Evolutionary conservation across 352 stramenopile genomes (phyloP), one percentile per base, ranked within the genome.

Genomic region (Globisporangium irregulare): DNA sequence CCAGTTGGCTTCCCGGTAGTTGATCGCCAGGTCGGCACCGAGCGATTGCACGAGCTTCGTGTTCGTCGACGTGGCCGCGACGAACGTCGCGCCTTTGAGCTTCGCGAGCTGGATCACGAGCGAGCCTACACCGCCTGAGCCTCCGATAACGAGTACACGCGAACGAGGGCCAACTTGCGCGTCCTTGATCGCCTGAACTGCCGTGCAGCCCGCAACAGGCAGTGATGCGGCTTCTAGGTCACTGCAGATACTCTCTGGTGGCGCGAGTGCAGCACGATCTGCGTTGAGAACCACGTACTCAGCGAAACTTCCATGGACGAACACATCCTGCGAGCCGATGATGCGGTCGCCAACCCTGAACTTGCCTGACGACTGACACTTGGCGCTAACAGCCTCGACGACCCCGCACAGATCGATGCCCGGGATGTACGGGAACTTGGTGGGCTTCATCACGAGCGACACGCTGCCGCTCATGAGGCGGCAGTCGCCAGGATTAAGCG

Each of bases 91-190:
- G 41, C 84, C 78, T 4, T 58, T 41, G 4, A 68, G 46, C 43
- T 82, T 80, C 15, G 80, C 74, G 8, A 94, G 62, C 77, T 97
- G 91, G 54, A 91, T 72, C 8, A 89, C 63, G 55, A 93, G 78
- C 27, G 80, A 86, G 6, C 89, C 89, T 1, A 96, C 80, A 27
- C 89, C 91, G 59, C 91, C 91, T 14, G 81, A 86, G 4, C 75
- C 91, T 12, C 91, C 91, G 27, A 95, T 68, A 2, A 97, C 80
- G 7, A 97, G 63, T n/a, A 97, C 77, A 24, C 89, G 72, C 62
- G 89, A 80, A 0, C 82, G 81, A 20, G 62, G 10, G 14, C 67
- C 59, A 2, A 95, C 32, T 1, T 48, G 25, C 4, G 71, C 77
- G 34, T 70, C 66, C 24, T 77, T 74, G 20, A 80, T 56, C 0